Conservation (phyloP, 192 early-diverging fungal genomes). For the Podochytrium sp. region DNA sequence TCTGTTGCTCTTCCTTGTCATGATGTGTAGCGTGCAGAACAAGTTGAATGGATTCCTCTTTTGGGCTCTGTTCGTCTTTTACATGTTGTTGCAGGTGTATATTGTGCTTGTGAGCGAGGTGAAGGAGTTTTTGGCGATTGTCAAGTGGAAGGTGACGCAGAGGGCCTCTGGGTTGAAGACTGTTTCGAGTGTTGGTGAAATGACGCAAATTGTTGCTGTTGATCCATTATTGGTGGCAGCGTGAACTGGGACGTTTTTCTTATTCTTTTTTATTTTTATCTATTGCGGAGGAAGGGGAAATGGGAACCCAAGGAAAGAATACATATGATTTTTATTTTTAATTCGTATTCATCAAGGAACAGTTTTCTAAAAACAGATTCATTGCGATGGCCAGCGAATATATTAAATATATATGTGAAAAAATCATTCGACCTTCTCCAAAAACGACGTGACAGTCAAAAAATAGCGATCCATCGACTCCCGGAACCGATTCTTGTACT, state of each 20-base stretch:
- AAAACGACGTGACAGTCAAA: conserved; percentile 69
- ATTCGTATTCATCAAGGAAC: too few relatives aligned
- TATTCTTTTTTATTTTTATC: not conserved
- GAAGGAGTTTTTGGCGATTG: conserved; percentile 20
- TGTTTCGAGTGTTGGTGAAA: not conserved
- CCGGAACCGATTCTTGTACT: conserved; percentile 92
- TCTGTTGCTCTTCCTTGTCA: not conserved
- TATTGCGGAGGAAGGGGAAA: too few relatives aligned
- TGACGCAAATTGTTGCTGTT: not conserved
- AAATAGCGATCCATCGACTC: conserved; percentile 94
- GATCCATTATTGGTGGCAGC: too few relatives aligned
- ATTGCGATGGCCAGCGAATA: too few relatives aligned
- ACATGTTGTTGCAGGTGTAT: not conserved
- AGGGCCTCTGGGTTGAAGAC: not conserved
- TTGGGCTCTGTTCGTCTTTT: not conserved
- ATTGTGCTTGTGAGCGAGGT: conserved; percentile 10
- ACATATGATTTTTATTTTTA: too few relatives aligned
- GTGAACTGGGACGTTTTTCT: not conserved
- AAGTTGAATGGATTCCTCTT: conserved; percentile 2
- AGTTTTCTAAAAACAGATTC: too few relatives aligned
- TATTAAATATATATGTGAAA: too few relatives aligned
- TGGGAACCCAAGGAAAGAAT: too few relatives aligned
- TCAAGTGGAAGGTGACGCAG: conserved; percentile 10
- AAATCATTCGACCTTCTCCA: conserved; percentile 14
- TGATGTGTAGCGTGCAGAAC: not conserved